phyloP scores from a whole-genome alignment of 306 rosid species.

The Alnus rubra region DNA sequence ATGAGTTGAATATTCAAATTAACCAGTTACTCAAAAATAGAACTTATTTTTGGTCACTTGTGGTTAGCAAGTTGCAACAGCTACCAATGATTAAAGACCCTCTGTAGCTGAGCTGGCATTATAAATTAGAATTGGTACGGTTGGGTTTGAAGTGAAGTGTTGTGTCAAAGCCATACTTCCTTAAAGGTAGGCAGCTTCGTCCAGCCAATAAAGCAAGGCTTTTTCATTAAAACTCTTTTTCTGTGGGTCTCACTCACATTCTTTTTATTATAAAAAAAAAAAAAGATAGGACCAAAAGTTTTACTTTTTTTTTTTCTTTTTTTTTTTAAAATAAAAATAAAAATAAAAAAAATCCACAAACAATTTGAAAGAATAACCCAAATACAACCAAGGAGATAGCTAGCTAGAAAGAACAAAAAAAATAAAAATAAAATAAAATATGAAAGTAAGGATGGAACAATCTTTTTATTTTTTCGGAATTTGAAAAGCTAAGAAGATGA shows the following conservation, averaged over 20 bases:
- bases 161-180: slow-evolving; percentile 41
- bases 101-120: slow-evolving; percentile 47
- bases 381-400: too few species aligned
- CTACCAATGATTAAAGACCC: slow-evolving; percentile 49
- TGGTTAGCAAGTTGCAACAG: slow-evolving; percentile 43
- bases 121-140: slow-evolving; percentile 23
- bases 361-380: too few species aligned
- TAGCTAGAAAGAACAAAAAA: too few species aligned
- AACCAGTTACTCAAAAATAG: too few species aligned
- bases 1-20: too few species aligned
- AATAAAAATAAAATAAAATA: too few species aligned
- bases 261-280: slow-evolving; percentile 23
- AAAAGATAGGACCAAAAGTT: slow-evolving; percentile 47
- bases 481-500: too few species aligned
- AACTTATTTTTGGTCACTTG: neutral
- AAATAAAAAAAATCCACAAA: too few species aligned
- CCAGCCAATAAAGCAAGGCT: slow-evolving; percentile 38
- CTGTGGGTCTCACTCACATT: slow-evolving; percentile 26
- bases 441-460: too few species aligned
- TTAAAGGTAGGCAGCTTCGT: slow-evolving; percentile 29
- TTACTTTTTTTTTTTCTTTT: neutral
- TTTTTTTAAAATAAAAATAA: too few species aligned
- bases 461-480: too few species aligned
- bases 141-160: slow-evolving; percentile 24
- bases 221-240: slow-evolving; percentile 27